Conservation (phyloP, 2,329 filamentous ascomycete species). For the Shiraia sp. region DNA sequence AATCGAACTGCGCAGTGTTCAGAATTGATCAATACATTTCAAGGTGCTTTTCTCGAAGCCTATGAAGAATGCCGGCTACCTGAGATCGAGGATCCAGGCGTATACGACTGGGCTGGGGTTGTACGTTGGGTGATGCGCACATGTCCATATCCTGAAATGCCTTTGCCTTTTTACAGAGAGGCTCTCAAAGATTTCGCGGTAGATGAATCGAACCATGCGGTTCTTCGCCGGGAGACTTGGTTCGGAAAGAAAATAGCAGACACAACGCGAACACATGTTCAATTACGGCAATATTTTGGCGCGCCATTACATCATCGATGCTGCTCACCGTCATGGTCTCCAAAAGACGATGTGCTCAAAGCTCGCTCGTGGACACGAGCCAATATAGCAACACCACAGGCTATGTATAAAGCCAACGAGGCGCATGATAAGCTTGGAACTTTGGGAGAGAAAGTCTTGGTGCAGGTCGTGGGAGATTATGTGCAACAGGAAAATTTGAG, state of each 20-base stretch:
- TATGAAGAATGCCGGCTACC: slow-evolving; percentile 67
- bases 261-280: slow-evolving; percentile 26
- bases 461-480: slow-evolving; percentile 60
- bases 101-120: slow-evolving; percentile 70
- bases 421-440: slow-evolving; percentile 47
- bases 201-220: slow-evolving; percentile 32
- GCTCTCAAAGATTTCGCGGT: slow-evolving; percentile 26
- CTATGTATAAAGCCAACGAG: slow-evolving; percentile 42
- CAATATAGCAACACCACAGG: slow-evolving; percentile 48
- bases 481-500: slow-evolving; percentile 59
- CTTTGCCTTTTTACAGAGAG: slow-evolving; percentile 25
- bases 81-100: slow-evolving; percentile 61
- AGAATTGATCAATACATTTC: slow-evolving; percentile 65
- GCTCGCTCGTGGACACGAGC: slow-evolving; percentile 53
- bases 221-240: slow-evolving; percentile 32
- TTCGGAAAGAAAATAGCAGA: slow-evolving; percentile 27
- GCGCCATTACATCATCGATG: slow-evolving; percentile 29
- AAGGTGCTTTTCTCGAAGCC: slow-evolving; percentile 66
- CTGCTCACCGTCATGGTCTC: slow-evolving; percentile 1
- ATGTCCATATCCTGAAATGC: slow-evolving; percentile 30
- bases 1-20: slow-evolving; percentile 53
- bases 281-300: slow-evolving; percentile 28
- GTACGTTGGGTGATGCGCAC: slow-evolving; percentile 68
- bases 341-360: slow-evolving; percentile 20
- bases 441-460: slow-evolving; percentile 39